Evolutionary conservation across 2,329 filamentous ascomycete genomes (phyloP).

Genomic region (Monilinia fructigena): DNA sequence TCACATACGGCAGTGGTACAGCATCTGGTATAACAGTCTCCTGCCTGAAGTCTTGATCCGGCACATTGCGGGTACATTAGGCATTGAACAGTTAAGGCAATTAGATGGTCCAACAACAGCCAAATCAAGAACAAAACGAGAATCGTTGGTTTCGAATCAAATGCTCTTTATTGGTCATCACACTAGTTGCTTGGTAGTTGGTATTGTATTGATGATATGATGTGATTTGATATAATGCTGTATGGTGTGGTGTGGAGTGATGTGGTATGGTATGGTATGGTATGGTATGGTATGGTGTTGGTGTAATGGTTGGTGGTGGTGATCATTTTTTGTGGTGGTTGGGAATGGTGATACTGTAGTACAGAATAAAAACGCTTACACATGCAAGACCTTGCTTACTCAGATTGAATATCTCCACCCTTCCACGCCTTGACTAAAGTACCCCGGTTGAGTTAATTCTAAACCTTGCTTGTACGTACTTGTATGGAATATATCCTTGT

Average conservation of each 20-base stretch:
- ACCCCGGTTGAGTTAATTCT: conserved; percentile 7
- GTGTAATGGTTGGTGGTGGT: conserved; percentile 12
- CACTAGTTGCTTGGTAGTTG: neutral
- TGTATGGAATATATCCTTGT: neutral
- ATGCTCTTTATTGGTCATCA: neutral
- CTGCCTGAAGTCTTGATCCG: conserved; percentile 1
- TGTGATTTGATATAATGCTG: neutral
- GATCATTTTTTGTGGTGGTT: conserved; percentile 5
- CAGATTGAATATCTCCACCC: conserved; percentile 14
- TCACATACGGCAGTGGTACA: conserved; percentile 6
- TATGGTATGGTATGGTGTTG: conserved; percentile 10
- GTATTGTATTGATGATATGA: neutral
- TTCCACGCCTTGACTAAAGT: conserved; percentile 4
- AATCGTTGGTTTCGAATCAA: neutral
- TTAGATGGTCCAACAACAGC: neutral
- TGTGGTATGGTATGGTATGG: neutral
- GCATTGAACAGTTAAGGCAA: neutral
- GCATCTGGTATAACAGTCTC: conserved; percentile 4
- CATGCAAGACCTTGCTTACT: conserved; percentile 23
- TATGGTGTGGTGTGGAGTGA: neutral
- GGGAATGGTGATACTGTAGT: neutral
- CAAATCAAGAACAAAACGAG: neutral
- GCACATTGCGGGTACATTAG: conserved; percentile 6
- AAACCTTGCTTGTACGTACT: conserved; percentile 4
- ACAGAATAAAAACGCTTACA: conserved; percentile 18